phyloP scores from a whole-genome alignment of 495 filamentous ascomycete genomes.

The Hypoxylon subgilvum region DNA sequence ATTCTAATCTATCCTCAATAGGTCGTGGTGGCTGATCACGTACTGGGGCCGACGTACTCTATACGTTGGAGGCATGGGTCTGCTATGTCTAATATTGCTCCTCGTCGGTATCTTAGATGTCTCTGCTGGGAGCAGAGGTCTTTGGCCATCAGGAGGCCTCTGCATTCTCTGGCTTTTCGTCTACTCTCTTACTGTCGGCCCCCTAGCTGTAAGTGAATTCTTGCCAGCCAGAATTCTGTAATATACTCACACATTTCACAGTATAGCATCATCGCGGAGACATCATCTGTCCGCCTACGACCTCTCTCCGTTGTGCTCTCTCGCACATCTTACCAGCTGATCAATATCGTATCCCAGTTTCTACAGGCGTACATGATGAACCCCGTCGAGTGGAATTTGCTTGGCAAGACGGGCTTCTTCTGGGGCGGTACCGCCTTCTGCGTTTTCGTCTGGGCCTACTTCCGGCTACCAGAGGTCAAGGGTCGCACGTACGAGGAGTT shows the following conservation, averaged over 20 bases:
- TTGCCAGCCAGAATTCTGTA: slow-evolving; percentile 31
- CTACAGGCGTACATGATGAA: slow-evolving; percentile 63
- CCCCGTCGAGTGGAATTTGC: slow-evolving; percentile 50
- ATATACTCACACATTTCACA: slow-evolving; percentile 32
- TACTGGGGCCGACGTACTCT: slow-evolving; percentile 54
- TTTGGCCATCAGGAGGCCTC: slow-evolving; percentile 45
- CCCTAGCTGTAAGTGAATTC: slow-evolving; percentile 41
- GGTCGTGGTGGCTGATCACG: slow-evolving; percentile 55
- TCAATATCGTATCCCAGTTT: slow-evolving; percentile 66
- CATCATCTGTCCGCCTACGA: slow-evolving; percentile 56
- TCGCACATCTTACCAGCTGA: slow-evolving; percentile 61
- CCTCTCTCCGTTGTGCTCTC: slow-evolving; percentile 58
- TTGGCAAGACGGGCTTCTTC: slow-evolving; percentile 53
- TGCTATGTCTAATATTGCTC: slow-evolving; percentile 45
- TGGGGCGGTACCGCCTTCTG: slow-evolving; percentile 55
- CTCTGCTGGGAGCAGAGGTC: slow-evolving; percentile 28
- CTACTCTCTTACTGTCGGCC: slow-evolving; percentile 51
- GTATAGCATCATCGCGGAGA: slow-evolving; percentile 60
- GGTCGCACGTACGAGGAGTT: slow-evolving; percentile 57
- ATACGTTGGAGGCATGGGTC: slow-evolving; percentile 51
- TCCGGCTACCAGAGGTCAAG: slow-evolving; percentile 41
- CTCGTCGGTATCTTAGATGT: slow-evolving; percentile 40
- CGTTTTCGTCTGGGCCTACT: slow-evolving; percentile 42
- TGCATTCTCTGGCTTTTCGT: slow-evolving; percentile 51
- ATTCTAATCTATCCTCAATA: slow-evolving; percentile 38